A percentile compares a stretch with the other conserved stretches of the same genome.
Evolutionary conservation across 2,329 filamentous ascomycete genomes (phyloP).

Genomic region (Lachnellula cervina): DNA sequence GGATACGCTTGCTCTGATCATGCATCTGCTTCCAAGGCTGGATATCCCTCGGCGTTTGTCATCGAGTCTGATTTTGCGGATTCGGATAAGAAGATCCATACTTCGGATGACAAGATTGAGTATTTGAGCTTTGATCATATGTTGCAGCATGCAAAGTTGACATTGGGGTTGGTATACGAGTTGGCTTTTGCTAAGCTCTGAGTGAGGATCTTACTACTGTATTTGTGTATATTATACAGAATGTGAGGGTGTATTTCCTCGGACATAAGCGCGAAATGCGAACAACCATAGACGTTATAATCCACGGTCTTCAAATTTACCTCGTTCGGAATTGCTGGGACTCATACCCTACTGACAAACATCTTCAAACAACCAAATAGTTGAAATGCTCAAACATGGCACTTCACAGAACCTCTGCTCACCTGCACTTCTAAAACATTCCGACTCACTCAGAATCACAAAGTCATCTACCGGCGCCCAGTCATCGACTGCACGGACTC

Average conservation of each 20-base stretch:
- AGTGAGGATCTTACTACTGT: no score
- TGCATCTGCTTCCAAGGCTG: constrained; percentile 67
- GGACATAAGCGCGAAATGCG: no score
- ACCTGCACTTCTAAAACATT: not conserved
- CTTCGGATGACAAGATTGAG: constrained; percentile 64
- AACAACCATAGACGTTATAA: no score
- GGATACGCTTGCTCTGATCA: constrained; percentile 81
- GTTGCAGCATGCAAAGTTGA: constrained; percentile 84
- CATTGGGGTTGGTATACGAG: constrained; percentile 78
- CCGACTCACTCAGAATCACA: not conserved
- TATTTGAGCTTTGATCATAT: constrained; percentile 82
- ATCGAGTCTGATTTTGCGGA: constrained; percentile 68
- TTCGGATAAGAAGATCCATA: constrained; percentile 65
- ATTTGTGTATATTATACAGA: not conserved
- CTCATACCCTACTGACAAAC: no score
- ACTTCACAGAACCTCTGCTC: not conserved
- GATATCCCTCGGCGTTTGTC: constrained; percentile 70
- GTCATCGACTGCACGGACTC: constrained; percentile 11
- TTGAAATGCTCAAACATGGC: not conserved
- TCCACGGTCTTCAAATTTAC: no score
- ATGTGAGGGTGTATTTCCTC: no score
- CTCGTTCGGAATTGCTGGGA: no score
- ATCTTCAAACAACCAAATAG: no score
- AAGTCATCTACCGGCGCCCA: no score
- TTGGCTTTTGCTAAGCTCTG: constrained; percentile 63